phyloP scores from a whole-genome alignment of 495 filamentous ascomycete species.

The Chaetomidium leptoderma region DNA sequence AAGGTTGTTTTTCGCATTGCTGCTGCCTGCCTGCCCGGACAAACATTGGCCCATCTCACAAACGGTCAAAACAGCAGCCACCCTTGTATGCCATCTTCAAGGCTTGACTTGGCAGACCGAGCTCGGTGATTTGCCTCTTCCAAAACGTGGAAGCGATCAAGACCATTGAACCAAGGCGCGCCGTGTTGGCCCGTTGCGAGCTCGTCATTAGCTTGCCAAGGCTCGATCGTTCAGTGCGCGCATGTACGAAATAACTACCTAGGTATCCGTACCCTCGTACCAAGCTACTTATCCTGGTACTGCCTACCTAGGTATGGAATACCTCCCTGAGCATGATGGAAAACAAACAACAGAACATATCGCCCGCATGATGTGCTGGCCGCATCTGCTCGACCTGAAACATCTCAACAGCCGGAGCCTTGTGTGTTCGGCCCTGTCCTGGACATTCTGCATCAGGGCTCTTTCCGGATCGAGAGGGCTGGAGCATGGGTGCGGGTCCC shows the following conservation, averaged over 20 bases:
- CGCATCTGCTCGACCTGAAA: not conserved
- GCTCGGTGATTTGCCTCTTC: slow-evolving; percentile 9
- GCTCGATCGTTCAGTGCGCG: not conserved
- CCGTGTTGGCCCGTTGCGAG: slow-evolving; percentile 3
- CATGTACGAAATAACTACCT: no score
- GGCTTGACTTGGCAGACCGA: not conserved
- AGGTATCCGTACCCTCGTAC: no score
- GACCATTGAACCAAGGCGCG: slow-evolving; percentile 9
- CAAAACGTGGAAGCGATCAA: slow-evolving; percentile 7
- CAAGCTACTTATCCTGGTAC: no score
- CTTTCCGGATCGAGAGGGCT: not conserved
- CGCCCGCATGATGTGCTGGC: not conserved
- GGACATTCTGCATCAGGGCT: not conserved
- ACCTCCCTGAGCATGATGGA: no score
- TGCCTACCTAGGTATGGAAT: no score
- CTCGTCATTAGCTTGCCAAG: slow-evolving; percentile 7
- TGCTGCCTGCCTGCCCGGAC: not conserved
- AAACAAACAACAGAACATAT: not conserved
- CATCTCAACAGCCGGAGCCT: not conserved
- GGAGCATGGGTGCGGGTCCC: not conserved
- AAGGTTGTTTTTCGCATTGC: not conserved
- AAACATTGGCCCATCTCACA: not conserved
- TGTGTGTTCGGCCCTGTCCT: not conserved
- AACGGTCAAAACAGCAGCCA: not conserved
- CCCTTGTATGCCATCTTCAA: not conserved